These are phyloP conservation scores for Ceriops zippeliana DNA, from an alignment of 345 rosid species.

Conservation along the genomic window DNA sequence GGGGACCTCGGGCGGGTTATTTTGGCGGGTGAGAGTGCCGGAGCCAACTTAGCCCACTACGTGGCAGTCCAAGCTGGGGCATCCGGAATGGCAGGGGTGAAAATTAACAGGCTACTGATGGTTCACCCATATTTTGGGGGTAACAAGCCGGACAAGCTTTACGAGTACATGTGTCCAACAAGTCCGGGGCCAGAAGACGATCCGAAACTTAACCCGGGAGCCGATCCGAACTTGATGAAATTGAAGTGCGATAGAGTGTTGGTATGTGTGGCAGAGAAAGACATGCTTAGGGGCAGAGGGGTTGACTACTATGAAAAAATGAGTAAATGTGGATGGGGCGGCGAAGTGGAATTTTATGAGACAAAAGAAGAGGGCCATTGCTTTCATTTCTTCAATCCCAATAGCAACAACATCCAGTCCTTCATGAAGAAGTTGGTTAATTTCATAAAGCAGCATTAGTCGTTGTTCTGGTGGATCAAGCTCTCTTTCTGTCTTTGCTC, in stretches of 20 bases:
- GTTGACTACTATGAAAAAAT: constrained; percentile 9
- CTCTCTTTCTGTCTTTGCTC: too few species aligned
- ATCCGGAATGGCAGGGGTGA: constrained; percentile 5
- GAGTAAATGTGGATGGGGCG: constrained; percentile 12
- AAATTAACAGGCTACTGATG: constrained; percentile 6
- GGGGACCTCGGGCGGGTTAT: constrained; percentile 19
- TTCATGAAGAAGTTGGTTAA: constrained; percentile 27
- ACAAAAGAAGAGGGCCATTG: constrained; percentile 19
- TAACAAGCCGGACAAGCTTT: constrained; percentile 22
- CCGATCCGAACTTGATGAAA: constrained; percentile 34
- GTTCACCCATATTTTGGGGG: constrained; percentile 43
- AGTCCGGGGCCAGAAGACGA: constrained; percentile 40
- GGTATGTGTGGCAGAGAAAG: constrained; percentile 38
- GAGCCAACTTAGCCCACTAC: constrained; percentile 22
- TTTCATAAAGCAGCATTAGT: constrained; percentile 22
- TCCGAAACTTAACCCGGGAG: constrained; percentile 41
- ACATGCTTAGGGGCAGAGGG: constrained; percentile 11
- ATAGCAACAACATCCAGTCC: constrained; percentile 21
- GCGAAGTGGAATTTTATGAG: constrained; percentile 14
- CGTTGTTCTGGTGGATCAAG: background rate
- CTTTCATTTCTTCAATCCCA: constrained; percentile 25
- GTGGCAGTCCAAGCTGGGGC: constrained; percentile 22
- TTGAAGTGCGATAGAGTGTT: constrained; percentile 37
- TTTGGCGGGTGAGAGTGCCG: constrained; percentile 24
- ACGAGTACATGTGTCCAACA: constrained; percentile 32